Evolutionary conservation across 2,329 filamentous ascomycete species (phyloP).

Genomic region (Apiospora rasikravindrae): DNA sequence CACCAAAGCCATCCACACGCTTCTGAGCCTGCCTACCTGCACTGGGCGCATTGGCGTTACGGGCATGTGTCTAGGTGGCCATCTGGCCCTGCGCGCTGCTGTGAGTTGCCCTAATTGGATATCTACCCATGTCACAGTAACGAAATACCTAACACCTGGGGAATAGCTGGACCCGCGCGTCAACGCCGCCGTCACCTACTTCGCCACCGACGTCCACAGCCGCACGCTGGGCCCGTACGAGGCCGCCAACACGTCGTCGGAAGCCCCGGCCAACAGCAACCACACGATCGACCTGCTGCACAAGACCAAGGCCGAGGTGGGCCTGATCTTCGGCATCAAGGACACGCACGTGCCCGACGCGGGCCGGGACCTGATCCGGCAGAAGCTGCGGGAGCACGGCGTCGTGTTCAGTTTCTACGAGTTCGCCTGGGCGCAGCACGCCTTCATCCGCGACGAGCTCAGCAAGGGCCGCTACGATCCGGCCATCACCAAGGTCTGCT

Average conservation of each 20-base stretch:
- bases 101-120: slow-evolving; percentile 43
- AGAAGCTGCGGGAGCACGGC: slow-evolving; percentile 78
- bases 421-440: slow-evolving; percentile 91
- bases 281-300: slow-evolving; percentile 61
- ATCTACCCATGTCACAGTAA: neutral
- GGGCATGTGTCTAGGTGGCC: slow-evolving; percentile 93
- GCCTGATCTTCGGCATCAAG: slow-evolving; percentile 90
- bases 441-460: slow-evolving; percentile 90
- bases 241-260: slow-evolving; percentile 52
- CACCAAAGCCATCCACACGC: slow-evolving; percentile 68
- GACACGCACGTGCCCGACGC: slow-evolving; percentile 88
- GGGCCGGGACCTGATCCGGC: slow-evolving; percentile 82
- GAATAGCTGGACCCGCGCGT: slow-evolving; percentile 73
- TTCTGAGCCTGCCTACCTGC: slow-evolving; percentile 76
- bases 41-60: slow-evolving; percentile 80
- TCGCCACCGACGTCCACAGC: slow-evolving; percentile 89
- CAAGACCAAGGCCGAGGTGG: slow-evolving; percentile 77
- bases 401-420: slow-evolving; percentile 84
- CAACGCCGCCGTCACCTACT: slow-evolving; percentile 81
- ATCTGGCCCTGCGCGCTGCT: slow-evolving; percentile 70
- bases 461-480: slow-evolving; percentile 95
- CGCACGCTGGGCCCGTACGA: slow-evolving; percentile 71
- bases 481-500: slow-evolving; percentile 84
- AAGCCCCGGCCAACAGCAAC: slow-evolving; percentile 45
- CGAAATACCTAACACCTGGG: neutral